These are phyloP conservation scores for Nadsonia commutata DNA, from an alignment of 1,139 yeast species.

Conservation along the genomic window DNA sequence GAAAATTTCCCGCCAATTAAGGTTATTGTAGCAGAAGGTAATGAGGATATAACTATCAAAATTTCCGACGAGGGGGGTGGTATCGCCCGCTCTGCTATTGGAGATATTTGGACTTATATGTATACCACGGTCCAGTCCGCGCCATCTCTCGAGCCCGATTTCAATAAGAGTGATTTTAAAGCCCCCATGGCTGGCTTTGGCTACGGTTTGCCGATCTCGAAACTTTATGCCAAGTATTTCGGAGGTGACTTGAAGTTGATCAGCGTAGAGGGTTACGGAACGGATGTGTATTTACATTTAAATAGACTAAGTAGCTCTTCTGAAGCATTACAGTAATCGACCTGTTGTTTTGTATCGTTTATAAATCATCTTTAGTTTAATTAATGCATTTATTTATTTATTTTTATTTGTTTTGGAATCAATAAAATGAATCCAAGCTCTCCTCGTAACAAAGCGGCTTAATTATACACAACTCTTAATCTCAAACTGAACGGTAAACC, in stretches of 20 bases:
- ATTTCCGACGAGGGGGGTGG: conserved; percentile 94
- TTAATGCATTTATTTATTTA: neutral
- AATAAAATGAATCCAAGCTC: no score
- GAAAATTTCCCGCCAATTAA: conserved; percentile 71
- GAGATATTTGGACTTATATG: conserved; percentile 81
- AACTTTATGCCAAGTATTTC: conserved; percentile 77
- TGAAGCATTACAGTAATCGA: conserved; percentile 30
- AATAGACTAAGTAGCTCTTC: conserved; percentile 39
- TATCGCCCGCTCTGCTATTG: conserved; percentile 70
- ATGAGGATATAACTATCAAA: conserved; percentile 85
- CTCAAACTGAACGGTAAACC: conserved; percentile 33
- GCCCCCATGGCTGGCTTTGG: conserved; percentile 96
- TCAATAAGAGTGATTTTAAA: conserved; percentile 38
- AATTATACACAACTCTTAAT: conserved; percentile 14
- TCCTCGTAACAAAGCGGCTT: no score
- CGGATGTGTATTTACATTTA: conserved; percentile 78
- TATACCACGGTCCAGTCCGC: conserved; percentile 75
- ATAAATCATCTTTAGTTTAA: neutral
- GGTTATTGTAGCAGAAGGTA: conserved; percentile 81
- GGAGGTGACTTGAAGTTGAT: conserved; percentile 83
- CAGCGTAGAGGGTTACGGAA: conserved; percentile 90
- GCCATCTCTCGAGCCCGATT: conserved; percentile 50
- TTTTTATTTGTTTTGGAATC: neutral
- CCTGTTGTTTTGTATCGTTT: neutral
- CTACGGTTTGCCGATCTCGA: conserved; percentile 75